Base-by-base conservation (phyloP, 495 filamentous ascomycete species). In the Annulohypoxylon bovei region DNA sequence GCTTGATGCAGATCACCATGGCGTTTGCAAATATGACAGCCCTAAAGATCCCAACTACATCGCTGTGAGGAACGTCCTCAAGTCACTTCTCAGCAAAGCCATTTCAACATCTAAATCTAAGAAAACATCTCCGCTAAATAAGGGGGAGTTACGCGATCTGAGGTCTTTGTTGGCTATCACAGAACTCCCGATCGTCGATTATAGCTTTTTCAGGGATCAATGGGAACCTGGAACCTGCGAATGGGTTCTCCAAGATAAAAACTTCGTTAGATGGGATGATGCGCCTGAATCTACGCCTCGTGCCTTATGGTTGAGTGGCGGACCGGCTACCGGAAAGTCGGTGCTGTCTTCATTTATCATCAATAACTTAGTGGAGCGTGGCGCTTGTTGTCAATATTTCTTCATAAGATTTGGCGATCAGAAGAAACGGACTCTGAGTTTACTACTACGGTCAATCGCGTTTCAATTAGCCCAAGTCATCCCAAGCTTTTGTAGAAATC, bases 1-100 rank as follows among this genome's bases (percentile, higher is more conserved):
- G 9, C 72, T 81, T 74, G 60, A 79, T 44, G 77, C 79, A 1
- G 76, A 81, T 52, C 76, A 81, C 35, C 77, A 77, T 23, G 61
- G 73, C 6, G 49, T 79, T 27, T 81, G 79, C 70, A 81, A 79
- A 50, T 81, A 78, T 33, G 47, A 68, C 2, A 75, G 23, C 20
- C 62, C 60, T 4, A 33, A 52, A 0, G 72, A 79, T 44, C 68
- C 70, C 3, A 81, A 79, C 46, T 79, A 77, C 39, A 70, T 50
- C 44, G 64, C 66, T 0, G 46, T 81, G 8, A 67, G 77, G 39
- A 75, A 80, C 54, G 72, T 77, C 8, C 70, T 81, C 0, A 16
- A 54, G 2, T 75, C 72, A 8, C 74, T 75, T 44, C 32, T 75
- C 18, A 75, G 78, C 28, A n/a, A n/a, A n/a, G n/a, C n/a, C n/a